A percentile compares a stretch with the other conserved stretches of the same genome.
phyloP scores from a whole-genome alignment of 345 rosid genomes.

The Aquilaria yunnanensis region DNA sequence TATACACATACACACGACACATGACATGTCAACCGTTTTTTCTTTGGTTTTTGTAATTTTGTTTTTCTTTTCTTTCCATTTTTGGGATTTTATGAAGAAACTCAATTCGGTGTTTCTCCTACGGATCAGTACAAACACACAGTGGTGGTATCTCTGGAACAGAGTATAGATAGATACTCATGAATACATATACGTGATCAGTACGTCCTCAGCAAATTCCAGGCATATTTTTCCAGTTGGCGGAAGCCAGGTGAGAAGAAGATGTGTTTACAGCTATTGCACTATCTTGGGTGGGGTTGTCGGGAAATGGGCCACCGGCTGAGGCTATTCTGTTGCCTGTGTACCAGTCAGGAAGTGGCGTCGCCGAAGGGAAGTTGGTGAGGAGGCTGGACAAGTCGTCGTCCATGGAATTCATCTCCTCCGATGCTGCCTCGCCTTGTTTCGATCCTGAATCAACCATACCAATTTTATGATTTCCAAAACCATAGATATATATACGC shows the following conservation, averaged over 20 bases:
- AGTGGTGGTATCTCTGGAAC: no score
- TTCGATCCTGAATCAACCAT: slow-evolving; percentile 22
- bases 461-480: no score
- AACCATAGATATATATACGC: no score
- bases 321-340: slow-evolving; percentile 11
- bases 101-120: no score
- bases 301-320: slow-evolving; percentile 14
- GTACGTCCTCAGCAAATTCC: slow-evolving; percentile 29
- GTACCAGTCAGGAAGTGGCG: slow-evolving; percentile 70
- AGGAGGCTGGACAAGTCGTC: slow-evolving; percentile 65
- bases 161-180: no score
- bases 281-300: slow-evolving; percentile 11
- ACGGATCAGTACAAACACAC: no score
- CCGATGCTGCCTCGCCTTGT: slow-evolving; percentile 25
- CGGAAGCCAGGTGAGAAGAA: slow-evolving; percentile 19
- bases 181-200: no score
- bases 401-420: slow-evolving; percentile 42
- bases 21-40: no score
- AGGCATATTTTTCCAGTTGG: slow-evolving; percentile 62
- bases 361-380: slow-evolving; percentile 51
- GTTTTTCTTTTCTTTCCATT: no score
- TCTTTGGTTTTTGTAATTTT: no score
- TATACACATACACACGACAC: no score
- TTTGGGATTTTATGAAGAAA: no score
- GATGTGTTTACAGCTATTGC: slow-evolving; percentile 17